These are phyloP conservation scores for Lipomyces sp. DNA, from an alignment of 805 yeast species.

Conservation along the genomic window DNA sequence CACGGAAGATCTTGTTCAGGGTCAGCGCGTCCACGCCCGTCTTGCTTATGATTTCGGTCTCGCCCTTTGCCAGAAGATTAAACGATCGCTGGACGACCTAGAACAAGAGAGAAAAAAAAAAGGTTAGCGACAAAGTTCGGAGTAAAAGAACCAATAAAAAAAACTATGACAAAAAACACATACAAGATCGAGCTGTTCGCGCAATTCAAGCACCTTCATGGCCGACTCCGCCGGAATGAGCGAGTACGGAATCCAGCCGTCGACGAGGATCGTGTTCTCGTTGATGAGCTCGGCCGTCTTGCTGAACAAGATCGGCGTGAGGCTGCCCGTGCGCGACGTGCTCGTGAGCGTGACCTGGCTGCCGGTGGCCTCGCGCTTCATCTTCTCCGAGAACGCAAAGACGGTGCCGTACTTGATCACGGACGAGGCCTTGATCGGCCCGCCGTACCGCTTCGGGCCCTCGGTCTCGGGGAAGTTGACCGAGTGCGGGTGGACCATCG, in stretches of 20 bases:
- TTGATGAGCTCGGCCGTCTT: not conserved
- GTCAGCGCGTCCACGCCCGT: not conserved
- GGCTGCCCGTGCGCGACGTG: not conserved
- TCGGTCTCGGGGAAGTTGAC: constrained; percentile 16
- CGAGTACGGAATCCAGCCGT: constrained; percentile 20
- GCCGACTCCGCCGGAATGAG: constrained; percentile 2
- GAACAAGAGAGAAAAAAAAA: not conserved
- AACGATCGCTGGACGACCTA: constrained; percentile 1
- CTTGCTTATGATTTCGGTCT: not conserved
- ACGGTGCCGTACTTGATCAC: constrained; percentile 13
- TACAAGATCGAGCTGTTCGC: not conserved
- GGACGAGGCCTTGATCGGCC: constrained; percentile 1
- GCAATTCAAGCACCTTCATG: not conserved
- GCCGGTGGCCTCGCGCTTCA: constrained; percentile 15
- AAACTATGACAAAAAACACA: not conserved
- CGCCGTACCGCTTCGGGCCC: constrained; percentile 10
- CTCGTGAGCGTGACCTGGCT: constrained; percentile 16
- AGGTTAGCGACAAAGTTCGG: not conserved
- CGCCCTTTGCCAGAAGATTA: constrained; percentile 1
- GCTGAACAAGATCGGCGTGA: constrained; percentile 14
- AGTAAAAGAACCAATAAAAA: not conserved
- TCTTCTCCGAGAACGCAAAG: constrained; percentile 18
- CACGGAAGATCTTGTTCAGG: constrained; percentile 3
- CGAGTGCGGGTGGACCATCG: constrained; percentile 20
- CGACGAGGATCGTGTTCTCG: constrained; percentile 2